phyloP scores from a whole-genome alignment of 108 stramenopile genomes.

The Skeletonema tropicum region DNA sequence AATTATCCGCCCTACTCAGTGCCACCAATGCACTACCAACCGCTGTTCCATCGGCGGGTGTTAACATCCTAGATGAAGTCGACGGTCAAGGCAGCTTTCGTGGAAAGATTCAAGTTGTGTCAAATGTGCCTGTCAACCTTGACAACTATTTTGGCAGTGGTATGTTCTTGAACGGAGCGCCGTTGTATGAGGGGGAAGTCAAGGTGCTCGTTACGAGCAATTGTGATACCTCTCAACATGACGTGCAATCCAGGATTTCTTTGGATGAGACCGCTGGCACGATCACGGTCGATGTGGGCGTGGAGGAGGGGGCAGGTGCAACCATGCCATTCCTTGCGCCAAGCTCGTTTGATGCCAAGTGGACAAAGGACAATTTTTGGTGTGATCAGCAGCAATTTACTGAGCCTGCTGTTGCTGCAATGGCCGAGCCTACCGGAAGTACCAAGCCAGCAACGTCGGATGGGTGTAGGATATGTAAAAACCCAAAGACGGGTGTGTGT shows the following conservation, averaged over 20 bases:
- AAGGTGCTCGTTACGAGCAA: constrained; percentile 44
- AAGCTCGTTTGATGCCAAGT: constrained; percentile 17
- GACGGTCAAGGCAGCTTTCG: neutral
- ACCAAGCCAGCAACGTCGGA: neutral
- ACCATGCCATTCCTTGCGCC: constrained; percentile 16
- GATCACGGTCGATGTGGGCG: neutral
- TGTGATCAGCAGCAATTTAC: neutral
- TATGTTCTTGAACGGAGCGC: neutral
- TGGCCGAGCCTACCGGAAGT: no score
- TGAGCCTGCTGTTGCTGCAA: no score
- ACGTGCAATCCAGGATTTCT: constrained; percentile 14
- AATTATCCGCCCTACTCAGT: neutral
- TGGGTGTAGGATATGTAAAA: neutral
- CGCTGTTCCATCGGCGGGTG: neutral
- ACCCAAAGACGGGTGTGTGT: neutral
- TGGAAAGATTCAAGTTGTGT: neutral
- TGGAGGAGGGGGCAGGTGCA: neutral
- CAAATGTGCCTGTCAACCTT: neutral
- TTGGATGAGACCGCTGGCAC: constrained; percentile 11
- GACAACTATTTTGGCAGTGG: neutral
- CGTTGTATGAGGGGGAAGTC: constrained; percentile 12
- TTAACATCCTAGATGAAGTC: neutral
- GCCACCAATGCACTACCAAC: neutral
- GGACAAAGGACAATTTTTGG: neutral
- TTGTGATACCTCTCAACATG: constrained; percentile 38